Evolutionary conservation across 305 asterid genomes (phyloP).

Genomic region (Rubia peregrina): DNA sequence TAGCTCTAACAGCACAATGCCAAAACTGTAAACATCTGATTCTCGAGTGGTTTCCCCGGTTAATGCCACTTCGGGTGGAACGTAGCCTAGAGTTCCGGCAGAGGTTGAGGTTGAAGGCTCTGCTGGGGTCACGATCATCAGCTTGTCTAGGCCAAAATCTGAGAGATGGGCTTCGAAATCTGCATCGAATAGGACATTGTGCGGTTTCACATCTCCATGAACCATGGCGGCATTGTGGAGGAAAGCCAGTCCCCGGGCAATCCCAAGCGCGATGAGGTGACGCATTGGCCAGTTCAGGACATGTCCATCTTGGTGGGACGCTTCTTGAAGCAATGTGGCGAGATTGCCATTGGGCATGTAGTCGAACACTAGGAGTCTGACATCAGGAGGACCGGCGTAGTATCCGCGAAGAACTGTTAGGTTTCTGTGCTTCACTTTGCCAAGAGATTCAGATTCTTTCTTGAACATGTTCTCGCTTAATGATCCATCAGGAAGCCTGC

Average conservation of each 20-base stretch:
- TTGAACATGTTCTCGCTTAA: conserved; percentile 41
- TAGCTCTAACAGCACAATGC: conserved; percentile 55
- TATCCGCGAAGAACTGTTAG: conserved; percentile 65
- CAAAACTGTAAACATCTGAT: conserved; percentile 60
- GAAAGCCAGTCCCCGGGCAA: conserved; percentile 59
- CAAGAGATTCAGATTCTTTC: conserved; percentile 59
- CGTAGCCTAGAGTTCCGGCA: conserved; percentile 54
- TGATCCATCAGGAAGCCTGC: conserved; percentile 41
- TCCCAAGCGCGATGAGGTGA: conserved; percentile 66
- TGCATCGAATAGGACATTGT: conserved; percentile 58
- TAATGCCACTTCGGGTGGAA: conserved; percentile 45
- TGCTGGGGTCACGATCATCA: conserved; percentile 26
- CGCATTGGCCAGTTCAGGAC: conserved; percentile 82
- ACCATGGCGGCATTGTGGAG: conserved; percentile 45
- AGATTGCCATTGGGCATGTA: conserved; percentile 81
- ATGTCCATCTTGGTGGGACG: conserved; percentile 74
- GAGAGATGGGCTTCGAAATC: conserved; percentile 71
- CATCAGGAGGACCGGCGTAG: conserved; percentile 50
- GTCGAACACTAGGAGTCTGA: conserved; percentile 49
- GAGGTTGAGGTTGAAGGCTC: conserved; percentile 48
- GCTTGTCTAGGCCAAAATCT: conserved; percentile 57
- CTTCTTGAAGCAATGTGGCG: conserved; percentile 60
- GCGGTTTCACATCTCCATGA: conserved; percentile 64
- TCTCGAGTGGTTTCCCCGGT: conserved; percentile 42
- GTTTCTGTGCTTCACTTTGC: conserved; percentile 60